A percentile compares a stretch with the other conserved stretches of the same genome.
Conservation (phyloP, 2,329 filamentous ascomycete species). For the Fusarium humuli region DNA sequence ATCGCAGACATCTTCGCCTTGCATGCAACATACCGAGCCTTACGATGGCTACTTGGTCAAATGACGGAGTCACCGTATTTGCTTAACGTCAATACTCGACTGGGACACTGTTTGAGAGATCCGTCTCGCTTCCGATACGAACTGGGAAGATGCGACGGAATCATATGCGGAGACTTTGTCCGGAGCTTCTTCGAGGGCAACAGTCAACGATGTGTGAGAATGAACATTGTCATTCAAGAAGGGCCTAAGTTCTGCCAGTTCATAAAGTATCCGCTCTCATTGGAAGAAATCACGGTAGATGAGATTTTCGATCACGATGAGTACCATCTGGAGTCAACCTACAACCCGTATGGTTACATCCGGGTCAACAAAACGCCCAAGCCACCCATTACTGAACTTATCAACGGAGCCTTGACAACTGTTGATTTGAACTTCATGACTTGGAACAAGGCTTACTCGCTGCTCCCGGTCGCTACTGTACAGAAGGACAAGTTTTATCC, state of each 20-base stretch:
- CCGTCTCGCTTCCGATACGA: not conserved
- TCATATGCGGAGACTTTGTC: not conserved
- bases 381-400: not conserved
- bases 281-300: not conserved
- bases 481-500: not conserved
- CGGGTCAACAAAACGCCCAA: not conserved
- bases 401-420: not conserved
- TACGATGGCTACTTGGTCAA: not conserved
- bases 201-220: not conserved
- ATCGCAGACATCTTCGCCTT: slow-evolving; percentile 2
- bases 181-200: not conserved
- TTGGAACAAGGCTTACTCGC: slow-evolving; percentile 7
- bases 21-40: not conserved
- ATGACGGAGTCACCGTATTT: not conserved
- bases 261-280: not conserved
- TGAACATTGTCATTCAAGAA: not conserved
- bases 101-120: not conserved
- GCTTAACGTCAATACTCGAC: not conserved
- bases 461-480: not conserved
- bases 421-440: not conserved
- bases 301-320: too few species aligned
- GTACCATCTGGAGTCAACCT: too few species aligned
- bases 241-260: not conserved
- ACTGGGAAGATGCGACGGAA: not conserved
- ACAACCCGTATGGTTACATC: not conserved